Base-by-base conservation (phyloP, 208 protist species). In the Crithidia fasciculata region DNA sequence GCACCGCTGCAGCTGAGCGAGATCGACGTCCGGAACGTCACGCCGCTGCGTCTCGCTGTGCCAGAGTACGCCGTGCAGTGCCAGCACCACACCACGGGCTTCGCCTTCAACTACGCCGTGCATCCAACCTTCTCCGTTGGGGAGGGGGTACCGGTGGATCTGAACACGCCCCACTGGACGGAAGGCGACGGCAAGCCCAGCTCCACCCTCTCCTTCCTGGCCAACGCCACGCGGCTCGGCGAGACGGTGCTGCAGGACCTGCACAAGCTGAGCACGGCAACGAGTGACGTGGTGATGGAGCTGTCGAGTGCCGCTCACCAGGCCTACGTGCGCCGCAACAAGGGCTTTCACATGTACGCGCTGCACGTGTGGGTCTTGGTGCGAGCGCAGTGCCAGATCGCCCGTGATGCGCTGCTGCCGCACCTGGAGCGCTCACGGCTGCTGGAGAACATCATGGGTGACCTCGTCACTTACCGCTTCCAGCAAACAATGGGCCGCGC, bases 371-470 rank as follows among this genome's bases (percentile, higher is more conserved):
- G 56, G 57, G 57, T 43, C 40, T 49, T 81, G 47, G 81, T 55
- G 37, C 61, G 72, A 8, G 49, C 67, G 19, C 60, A 81, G 37
- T 61, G 76, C 58, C 54, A 76, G 16, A 47, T 88, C 50, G 74
- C 71, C 9, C 54, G 72, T 9, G 83, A 81, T 72, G 57, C 74
- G 19, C 8, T 83, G 18, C 56, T 88, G 16, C 74, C 84, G 13
- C 71, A 73, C 15, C 71, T 88, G 18, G 62, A 80, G 52, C 76
- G 80, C 15, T 64, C 69, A 7, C 69, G 76, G 12, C 49, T 80
- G 45, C 47, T 85, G 8, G 80, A 80, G 69, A 81, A 70, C 18
- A 68, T 88, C 10, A 85, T 81, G 64, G 84, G 77, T 1, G 84
- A 85, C 63, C 40, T 76, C 12, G 80, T 83, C n/a, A 63, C 74